Evolutionary conservation across 441 rosid species (phyloP).

Genomic region (Populus hybrid): DNA sequence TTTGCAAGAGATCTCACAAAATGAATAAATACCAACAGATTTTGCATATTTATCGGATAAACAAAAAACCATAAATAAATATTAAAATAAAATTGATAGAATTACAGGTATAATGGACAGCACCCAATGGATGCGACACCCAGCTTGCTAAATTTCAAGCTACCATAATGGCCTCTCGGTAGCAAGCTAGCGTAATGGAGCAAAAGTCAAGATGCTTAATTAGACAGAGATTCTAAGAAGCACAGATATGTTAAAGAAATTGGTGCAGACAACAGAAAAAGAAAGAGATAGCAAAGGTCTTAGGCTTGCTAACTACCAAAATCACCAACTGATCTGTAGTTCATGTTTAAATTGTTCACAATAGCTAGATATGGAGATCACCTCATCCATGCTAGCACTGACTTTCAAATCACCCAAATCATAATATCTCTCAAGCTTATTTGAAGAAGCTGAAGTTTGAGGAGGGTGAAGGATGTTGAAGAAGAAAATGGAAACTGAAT

Average conservation of each 20-base stretch:
- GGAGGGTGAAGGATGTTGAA: constrained; percentile 87
- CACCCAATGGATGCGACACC: neutral
- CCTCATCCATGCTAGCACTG: constrained; percentile 70
- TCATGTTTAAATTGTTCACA: neutral
- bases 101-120: neutral
- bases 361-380: constrained; percentile 33
- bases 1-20: constrained; percentile 1
- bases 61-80: neutral
- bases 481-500: constrained; percentile 93
- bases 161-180: neutral
- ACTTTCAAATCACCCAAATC: constrained; percentile 60
- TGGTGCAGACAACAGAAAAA: neutral
- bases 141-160: neutral
- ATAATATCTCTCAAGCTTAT: constrained; percentile 76
- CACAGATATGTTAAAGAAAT: neutral
- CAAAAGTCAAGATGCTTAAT: neutral
- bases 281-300: neutral
- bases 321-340: neutral
- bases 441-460: constrained; percentile 45
- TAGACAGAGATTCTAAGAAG: neutral
- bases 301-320: neutral
- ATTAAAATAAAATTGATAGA: neutral
- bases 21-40: neutral
- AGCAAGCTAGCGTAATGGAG: neutral
- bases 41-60: neutral